Base-by-base conservation (phyloP, 2,329 filamentous ascomycete genomes). In the Ascochyta clinopodiicola region DNA sequence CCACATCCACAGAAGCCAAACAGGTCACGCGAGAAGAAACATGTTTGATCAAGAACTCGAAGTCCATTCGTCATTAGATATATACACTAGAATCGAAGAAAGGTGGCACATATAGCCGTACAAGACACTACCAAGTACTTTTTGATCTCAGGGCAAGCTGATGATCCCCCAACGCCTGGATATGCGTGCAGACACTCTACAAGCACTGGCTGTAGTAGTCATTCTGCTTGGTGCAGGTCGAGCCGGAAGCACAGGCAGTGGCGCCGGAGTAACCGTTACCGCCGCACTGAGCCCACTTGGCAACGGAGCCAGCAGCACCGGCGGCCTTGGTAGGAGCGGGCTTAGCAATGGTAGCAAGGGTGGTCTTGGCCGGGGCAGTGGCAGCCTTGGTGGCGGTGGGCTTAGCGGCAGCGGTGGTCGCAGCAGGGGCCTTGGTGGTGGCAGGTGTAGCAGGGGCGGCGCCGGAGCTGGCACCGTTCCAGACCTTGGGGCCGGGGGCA, bases 191-290 rank as follows among this genome's bases (percentile, higher is more conserved):
- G 47, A 35, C 24, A 17, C 25, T 38, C 35, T 68, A 71, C 27
- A 71, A 47, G 66, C 80, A 82, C 73, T 82, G 80, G 25, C 64
- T 77, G 72, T 82, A 82, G 65, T 77, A 82, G 7, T 72, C 65
- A 70, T 81, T 82, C 51, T 63, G 64, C 22, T 66, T 62, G 31
- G 68, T 68, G 70, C 80, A 82, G 7, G 68, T 69, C 22, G 56
- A 59, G 27, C 79, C 79, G 25, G 68, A 53, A 6, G 69, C 74
- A 49, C 80, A 82, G 12, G 57, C 48, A 4, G 73, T 78, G 5
- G 76, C 43, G 17, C 80, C 80, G 1, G 64, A 75, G 62, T 67
- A 81, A 46, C 71, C 73, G 10, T 67, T 66, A 17, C 80, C 80
- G 63, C 80, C 80, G 61, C 80, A 82, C 68, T 80, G 79, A 35